Conservation (phyloP, 352 stramenopile species). For the Phytopythium litorale region DNA sequence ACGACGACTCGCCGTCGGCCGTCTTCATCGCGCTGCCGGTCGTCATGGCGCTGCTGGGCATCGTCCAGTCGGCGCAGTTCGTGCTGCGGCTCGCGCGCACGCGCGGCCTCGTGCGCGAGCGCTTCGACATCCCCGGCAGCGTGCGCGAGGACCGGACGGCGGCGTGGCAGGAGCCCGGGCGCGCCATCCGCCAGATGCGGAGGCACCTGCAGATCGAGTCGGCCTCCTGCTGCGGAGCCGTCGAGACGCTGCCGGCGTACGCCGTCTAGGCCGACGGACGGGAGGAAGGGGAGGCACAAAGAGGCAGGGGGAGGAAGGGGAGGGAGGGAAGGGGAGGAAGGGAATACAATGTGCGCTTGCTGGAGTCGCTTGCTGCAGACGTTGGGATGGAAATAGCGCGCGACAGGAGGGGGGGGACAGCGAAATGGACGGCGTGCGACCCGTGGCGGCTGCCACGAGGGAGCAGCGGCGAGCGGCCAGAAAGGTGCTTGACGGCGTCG, state of each 20-base stretch:
- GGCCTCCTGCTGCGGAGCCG: constrained; percentile 8
- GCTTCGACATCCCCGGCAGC: constrained; percentile 31
- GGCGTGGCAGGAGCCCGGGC: constrained; percentile 26
- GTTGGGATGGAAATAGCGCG: not conserved
- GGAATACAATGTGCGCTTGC: not conserved
- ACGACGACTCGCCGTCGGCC: constrained; percentile 11
- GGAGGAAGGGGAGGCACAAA: not conserved
- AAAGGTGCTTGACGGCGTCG: constrained; percentile 19
- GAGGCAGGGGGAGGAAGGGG: not conserved
- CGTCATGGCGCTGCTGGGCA: constrained; percentile 10
- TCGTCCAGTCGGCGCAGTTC: constrained; percentile 18
- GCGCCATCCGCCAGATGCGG: constrained; percentile 31
- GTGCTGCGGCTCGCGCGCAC: constrained; percentile 19
- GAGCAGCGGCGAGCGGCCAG: constrained; percentile 20
- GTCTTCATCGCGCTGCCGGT: constrained; percentile 12
- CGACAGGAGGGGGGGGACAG: not conserved
- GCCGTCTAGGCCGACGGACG: constrained; percentile 12
- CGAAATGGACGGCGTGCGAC: constrained; percentile 14
- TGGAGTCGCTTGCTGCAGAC: no score
- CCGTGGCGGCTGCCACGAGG: constrained; percentile 16
- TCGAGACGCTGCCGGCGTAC: constrained; percentile 26
- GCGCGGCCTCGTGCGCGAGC: constrained; percentile 15
- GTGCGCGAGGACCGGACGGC: constrained; percentile 27
- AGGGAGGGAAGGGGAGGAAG: not conserved
- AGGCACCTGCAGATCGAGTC: constrained; percentile 31